Conservation (phyloP, 164 flowering plant genomes). For the Tetrastigma voinierianum region DNA sequence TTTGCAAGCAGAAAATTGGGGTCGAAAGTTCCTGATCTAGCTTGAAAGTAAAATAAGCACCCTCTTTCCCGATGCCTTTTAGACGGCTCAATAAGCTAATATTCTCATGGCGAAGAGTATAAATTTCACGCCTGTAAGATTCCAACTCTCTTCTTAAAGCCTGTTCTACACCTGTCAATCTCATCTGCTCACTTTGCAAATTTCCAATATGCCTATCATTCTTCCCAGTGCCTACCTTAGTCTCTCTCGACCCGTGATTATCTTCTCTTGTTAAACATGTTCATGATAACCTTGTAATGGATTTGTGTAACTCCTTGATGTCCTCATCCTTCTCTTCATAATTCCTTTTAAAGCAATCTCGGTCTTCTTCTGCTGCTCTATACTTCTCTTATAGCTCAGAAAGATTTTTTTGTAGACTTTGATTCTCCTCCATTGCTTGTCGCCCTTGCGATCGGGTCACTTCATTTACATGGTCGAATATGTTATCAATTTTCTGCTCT, state of each 20-base stretch:
- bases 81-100: no score
- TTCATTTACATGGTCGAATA: slow-evolving; percentile 48
- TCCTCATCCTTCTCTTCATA: slow-evolving; percentile 73
- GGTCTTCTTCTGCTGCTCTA: no score
- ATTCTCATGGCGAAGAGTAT: no score
- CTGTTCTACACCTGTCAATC: no score
- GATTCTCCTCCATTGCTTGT: slow-evolving; percentile 47
- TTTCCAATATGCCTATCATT: no score
- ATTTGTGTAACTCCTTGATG: slow-evolving; percentile 71
- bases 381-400: slow-evolving; percentile 46
- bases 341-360: slow-evolving; percentile 52
- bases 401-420: slow-evolving; percentile 40
- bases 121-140: no score
- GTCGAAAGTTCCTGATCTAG: slow-evolving; percentile 67
- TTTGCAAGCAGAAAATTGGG: slow-evolving; percentile 55
- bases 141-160: no score
- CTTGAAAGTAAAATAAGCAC: no score
- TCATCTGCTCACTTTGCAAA: no score
- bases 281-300: slow-evolving; percentile 59
- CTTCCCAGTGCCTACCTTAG: slow-evolving; percentile 46
- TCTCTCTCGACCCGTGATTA: slow-evolving; percentile 62
- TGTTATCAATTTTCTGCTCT: slow-evolving; percentile 35
- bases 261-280: slow-evolving; percentile 88
- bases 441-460: slow-evolving; percentile 39
- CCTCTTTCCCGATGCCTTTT: no score